These are phyloP conservation scores for Petrea volubilis DNA, from an alignment of 257 asterid species.

Conservation along the genomic window DNA sequence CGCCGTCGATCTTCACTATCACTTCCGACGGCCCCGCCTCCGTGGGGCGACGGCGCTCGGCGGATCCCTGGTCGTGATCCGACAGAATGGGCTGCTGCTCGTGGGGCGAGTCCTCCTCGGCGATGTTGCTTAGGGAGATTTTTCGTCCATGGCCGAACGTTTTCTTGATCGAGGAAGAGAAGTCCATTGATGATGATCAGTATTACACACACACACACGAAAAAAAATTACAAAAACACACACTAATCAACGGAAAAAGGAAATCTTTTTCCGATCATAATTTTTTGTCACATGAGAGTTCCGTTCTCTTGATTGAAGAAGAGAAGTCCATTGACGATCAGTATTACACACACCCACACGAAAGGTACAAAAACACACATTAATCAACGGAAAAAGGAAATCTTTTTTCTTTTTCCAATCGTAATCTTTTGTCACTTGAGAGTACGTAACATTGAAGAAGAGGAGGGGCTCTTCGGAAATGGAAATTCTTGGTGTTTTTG, in stretches of 20 bases:
- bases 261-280: constrained; percentile 14
- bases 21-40: constrained; percentile 44
- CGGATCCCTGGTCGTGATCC: constrained; percentile 31
- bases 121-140: constrained; percentile 31
- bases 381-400: background rate
- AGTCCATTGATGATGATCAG: constrained; percentile 32
- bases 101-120: constrained; percentile 32
- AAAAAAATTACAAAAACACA: background rate
- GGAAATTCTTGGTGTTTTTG: background rate
- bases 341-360: background rate
- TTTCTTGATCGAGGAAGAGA: constrained; percentile 52
- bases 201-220: background rate
- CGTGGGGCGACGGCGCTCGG: constrained; percentile 3
- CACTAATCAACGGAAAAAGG: background rate
- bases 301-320: background rate
- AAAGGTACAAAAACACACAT: background rate
- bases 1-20: constrained; percentile 57
- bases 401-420: constrained; percentile 15
- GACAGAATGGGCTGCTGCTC: constrained; percentile 58
- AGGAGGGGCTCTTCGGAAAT: background rate
- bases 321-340: background rate
- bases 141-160: constrained; percentile 40
- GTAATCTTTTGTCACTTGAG: background rate
- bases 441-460: background rate
- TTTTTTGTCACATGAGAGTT: background rate